Conservation (phyloP, 495 filamentous ascomycete species). For the Filosporella fistucella region DNA sequence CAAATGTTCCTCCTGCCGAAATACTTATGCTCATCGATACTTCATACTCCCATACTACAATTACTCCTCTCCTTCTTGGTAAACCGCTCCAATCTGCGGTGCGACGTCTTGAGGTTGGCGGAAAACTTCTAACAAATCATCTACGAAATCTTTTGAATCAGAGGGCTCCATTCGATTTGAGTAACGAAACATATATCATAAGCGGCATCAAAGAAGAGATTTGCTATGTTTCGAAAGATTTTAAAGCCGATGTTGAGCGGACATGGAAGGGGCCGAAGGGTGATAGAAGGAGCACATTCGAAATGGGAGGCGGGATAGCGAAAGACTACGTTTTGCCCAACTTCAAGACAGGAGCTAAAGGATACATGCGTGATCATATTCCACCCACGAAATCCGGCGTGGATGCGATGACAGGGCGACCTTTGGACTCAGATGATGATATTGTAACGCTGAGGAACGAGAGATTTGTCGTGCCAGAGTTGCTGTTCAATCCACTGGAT, state of each 20-base stretch:
- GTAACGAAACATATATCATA: slow-evolving; percentile 86
- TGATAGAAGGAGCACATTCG: slow-evolving; percentile 28
- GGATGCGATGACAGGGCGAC: slow-evolving; percentile 48
- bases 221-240: slow-evolving; percentile 79
- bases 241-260: slow-evolving; percentile 71
- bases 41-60: slow-evolving; percentile 90
- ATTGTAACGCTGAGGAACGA: slow-evolving; percentile 86
- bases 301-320: slow-evolving; percentile 63
- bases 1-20: slow-evolving; percentile 58
- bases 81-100: slow-evolving; percentile 75
- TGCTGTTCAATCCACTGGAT: slow-evolving; percentile 81
- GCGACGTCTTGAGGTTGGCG: slow-evolving; percentile 85
- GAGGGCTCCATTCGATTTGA: slow-evolving; percentile 90
- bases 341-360: slow-evolving; percentile 70
- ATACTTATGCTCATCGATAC: slow-evolving; percentile 84
- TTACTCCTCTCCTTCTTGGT: slow-evolving; percentile 80
- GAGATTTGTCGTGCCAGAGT: slow-evolving; percentile 84
- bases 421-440: slow-evolving; percentile 64
- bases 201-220: slow-evolving; percentile 92
- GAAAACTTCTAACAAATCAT: slow-evolving; percentile 92
- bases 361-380: slow-evolving; percentile 74
- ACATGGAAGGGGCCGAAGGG: slow-evolving; percentile 76
- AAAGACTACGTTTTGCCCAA: slow-evolving; percentile 93
- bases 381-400: slow-evolving; percentile 52
- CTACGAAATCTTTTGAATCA: slow-evolving; percentile 86